phyloP scores from a whole-genome alignment of 176 grass and related monocot genomes.

The Dendrocalamus sinicus region DNA sequence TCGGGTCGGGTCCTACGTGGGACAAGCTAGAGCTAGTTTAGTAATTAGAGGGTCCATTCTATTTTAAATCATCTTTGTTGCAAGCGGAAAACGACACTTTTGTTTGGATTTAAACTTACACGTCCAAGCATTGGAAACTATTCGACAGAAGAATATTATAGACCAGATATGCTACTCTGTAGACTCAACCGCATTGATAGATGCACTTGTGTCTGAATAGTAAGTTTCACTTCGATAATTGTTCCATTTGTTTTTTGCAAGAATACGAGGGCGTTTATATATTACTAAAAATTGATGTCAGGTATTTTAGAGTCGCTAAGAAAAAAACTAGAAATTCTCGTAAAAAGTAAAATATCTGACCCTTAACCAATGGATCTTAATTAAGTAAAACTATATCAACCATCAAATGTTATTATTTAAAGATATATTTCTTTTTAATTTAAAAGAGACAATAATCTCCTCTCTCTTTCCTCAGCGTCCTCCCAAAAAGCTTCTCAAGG shows the following conservation, averaged over 20 bases:
- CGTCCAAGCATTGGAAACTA: constrained; percentile 30
- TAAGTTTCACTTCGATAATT: neutral
- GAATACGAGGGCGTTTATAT: too few relatives aligned
- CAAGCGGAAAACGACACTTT: constrained; percentile 45
- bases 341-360: too few relatives aligned
- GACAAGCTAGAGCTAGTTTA: constrained; percentile 47
- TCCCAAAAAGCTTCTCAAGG: constrained; percentile 58
- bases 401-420: too few relatives aligned
- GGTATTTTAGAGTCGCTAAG: too few relatives aligned
- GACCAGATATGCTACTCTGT: constrained; percentile 16
- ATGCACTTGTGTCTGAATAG: neutral
- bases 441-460: too few relatives aligned
- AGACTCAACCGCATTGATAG: neutral
- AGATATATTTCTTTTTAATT: too few relatives aligned
- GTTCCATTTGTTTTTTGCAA: neutral
- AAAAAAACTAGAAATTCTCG: too few relatives aligned
- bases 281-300: too few relatives aligned
- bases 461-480: too few relatives aligned
- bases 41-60: constrained; percentile 18
- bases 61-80: constrained; percentile 32
- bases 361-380: too few relatives aligned
- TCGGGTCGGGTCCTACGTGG: constrained; percentile 40
- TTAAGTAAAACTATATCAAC: too few relatives aligned
- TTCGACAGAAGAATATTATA: constrained; percentile 18
- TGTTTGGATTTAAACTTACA: constrained; percentile 41